phyloP scores from a whole-genome alignment of 2,329 filamentous ascomycete species.

The Dichotomopilus funicola region DNA sequence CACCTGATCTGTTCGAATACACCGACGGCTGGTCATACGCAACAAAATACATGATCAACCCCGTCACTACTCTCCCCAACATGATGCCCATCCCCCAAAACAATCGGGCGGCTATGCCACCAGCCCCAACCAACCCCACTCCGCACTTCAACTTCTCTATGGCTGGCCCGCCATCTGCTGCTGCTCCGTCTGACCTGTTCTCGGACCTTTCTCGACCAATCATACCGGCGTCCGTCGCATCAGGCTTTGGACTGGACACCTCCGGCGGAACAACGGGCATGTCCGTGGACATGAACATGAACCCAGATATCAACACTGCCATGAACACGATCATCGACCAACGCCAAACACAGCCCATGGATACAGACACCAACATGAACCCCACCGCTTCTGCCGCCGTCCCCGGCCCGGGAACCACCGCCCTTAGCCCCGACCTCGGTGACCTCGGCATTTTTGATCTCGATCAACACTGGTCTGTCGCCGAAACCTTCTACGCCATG shows the following conservation, averaged over 20 bases:
- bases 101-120: background rate
- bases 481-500: conserved; percentile 11
- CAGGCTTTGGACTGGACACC: too few relatives aligned
- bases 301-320: too few relatives aligned
- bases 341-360: background rate
- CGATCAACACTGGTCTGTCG: conserved; percentile 7
- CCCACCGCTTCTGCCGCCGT: background rate
- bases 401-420: background rate
- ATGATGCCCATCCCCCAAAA: conserved; percentile 1
- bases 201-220: background rate
- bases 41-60: conserved; percentile 2
- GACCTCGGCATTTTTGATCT: conserved; percentile 8
- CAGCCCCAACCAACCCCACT: background rate
- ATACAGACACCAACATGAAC: background rate
- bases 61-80: conserved; percentile 7
- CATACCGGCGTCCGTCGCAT: background rate
- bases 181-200: background rate
- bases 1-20: conserved; percentile 8
- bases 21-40: conserved; percentile 9
- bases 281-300: too few relatives aligned
- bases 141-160: background rate
- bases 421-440: background rate
- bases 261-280: too few relatives aligned
- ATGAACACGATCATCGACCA: too few relatives aligned
- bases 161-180: background rate